These are phyloP conservation scores for Tilletia setariae DNA, from an alignment of 1,284 basidiomycete genomes.

Conservation along the genomic window DNA sequence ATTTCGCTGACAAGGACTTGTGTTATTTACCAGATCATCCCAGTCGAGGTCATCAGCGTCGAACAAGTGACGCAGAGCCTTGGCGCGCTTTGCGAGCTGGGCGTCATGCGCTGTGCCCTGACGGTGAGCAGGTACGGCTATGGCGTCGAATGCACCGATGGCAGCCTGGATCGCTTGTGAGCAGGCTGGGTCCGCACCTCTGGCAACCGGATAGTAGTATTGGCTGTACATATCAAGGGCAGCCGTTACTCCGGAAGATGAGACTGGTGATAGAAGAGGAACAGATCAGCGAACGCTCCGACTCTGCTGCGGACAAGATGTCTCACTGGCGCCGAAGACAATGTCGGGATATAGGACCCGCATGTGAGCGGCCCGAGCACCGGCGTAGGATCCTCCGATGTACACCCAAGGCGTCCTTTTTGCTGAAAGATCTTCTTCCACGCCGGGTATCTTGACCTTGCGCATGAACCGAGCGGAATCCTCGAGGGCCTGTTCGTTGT, in stretches of 20 bases:
- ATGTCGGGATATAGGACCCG: constrained; percentile 49
- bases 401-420: constrained; percentile 79
- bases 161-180: constrained; percentile 66
- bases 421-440: constrained; percentile 66
- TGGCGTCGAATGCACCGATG: constrained; percentile 40
- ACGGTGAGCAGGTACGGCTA: constrained; percentile 19
- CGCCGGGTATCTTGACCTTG: constrained; percentile 63
- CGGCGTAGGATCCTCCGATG: constrained; percentile 81
- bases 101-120: background rate
- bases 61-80: constrained; percentile 1
- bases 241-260: constrained; percentile 60
- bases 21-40: constrained; percentile 25
- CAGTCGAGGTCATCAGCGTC: constrained; percentile 33
- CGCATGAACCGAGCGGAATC: constrained; percentile 89
- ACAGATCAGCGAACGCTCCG: background rate
- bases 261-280: constrained; percentile 57
- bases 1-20: no score
- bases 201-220: constrained; percentile 81
- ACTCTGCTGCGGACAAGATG: background rate
- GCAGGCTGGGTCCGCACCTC: constrained; percentile 70
- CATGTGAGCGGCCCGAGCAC: constrained; percentile 91
- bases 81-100: background rate
- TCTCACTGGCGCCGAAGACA: constrained; percentile 11
- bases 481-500: constrained; percentile 82
- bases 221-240: constrained; percentile 54